A percentile compares a stretch with the other conserved stretches of the same genome.
Evolutionary conservation across 139 green algal species (phyloP).

Genomic region (Coccomyxa sp.): DNA sequence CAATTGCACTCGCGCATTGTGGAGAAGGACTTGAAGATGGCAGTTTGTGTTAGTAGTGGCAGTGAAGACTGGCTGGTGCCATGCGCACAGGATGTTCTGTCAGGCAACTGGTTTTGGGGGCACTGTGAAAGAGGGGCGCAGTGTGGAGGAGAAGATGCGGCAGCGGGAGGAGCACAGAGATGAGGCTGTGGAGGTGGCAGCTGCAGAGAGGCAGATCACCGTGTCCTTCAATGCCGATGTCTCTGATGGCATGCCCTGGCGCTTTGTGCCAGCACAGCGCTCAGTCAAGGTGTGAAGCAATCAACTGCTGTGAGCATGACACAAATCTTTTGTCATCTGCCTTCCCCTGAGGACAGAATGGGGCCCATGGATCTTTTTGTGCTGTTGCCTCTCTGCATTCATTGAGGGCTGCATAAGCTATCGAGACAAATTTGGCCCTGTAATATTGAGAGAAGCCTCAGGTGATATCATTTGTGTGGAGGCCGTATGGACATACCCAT

Average conservation of each 20-base stretch:
- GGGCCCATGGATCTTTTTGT: too few species aligned
- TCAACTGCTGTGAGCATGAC: background rate
- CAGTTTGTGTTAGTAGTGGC: background rate
- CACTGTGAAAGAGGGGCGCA: constrained; percentile 56
- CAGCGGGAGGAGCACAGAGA: constrained; percentile 46
- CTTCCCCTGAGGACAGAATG: too few species aligned
- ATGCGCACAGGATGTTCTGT: constrained; percentile 33
- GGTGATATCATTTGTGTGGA: too few species aligned
- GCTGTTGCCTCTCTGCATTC: too few species aligned
- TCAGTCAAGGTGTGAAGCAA: constrained; percentile 37
- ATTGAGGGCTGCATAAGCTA: too few species aligned
- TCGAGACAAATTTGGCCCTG: too few species aligned
- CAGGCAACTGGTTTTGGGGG: constrained; percentile 84
- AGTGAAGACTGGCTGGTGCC: background rate
- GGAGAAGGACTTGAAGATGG: background rate
- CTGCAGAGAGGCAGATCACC: constrained; percentile 58
- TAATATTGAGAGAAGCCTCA: too few species aligned
- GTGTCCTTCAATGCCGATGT: constrained; percentile 92
- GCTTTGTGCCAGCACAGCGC: constrained; percentile 83
- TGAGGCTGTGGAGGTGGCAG: constrained; percentile 43
- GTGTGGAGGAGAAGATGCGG: constrained; percentile 79
- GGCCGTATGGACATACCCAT: background rate
- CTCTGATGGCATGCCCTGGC: constrained; percentile 86
- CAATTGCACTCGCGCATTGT: background rate
- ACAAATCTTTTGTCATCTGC: constrained; percentile 15